A percentile compares a stretch with the other conserved stretches of the same genome.
phyloP scores from a whole-genome alignment of 805 yeast genomes.

The Wickerhamomyces bisporus region DNA sequence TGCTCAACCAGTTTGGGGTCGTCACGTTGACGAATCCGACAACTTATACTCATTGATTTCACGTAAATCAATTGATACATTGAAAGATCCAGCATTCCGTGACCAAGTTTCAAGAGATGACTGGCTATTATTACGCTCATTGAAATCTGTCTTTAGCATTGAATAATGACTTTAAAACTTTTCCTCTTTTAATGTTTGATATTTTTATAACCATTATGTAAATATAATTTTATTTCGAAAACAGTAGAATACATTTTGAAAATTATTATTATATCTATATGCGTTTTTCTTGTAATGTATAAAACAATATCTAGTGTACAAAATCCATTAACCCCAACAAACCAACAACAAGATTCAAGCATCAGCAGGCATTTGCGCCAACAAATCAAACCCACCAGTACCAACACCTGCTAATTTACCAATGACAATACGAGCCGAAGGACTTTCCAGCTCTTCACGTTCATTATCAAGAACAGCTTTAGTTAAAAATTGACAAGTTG shows the following conservation, averaged over 20 bases:
- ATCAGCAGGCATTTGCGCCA: constrained; percentile 33
- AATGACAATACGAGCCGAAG: constrained; percentile 88
- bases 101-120: constrained; percentile 91
- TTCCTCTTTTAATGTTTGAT: background rate
- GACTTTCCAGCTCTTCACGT: constrained; percentile 81
- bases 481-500: constrained; percentile 95
- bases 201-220: no score
- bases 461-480: constrained; percentile 94
- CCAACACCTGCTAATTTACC: constrained; percentile 92
- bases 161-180: constrained; percentile 24
- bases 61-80: constrained; percentile 90
- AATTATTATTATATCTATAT: background rate
- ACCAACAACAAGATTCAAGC: constrained; percentile 8
- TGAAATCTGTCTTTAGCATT: constrained; percentile 86
- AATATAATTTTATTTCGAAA: no score
- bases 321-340: background rate
- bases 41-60: constrained; percentile 83
- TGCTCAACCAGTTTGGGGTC: constrained; percentile 97
- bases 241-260: background rate
- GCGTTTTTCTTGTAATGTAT: background rate
- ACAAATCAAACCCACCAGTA: constrained; percentile 90
- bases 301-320: background rate
- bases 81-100: constrained; percentile 97
- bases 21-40: constrained; percentile 95
- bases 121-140: constrained; percentile 86